phyloP scores from a whole-genome alignment of 1,284 basidiomycete genomes.

The Moesziomyces parantarcticus region DNA sequence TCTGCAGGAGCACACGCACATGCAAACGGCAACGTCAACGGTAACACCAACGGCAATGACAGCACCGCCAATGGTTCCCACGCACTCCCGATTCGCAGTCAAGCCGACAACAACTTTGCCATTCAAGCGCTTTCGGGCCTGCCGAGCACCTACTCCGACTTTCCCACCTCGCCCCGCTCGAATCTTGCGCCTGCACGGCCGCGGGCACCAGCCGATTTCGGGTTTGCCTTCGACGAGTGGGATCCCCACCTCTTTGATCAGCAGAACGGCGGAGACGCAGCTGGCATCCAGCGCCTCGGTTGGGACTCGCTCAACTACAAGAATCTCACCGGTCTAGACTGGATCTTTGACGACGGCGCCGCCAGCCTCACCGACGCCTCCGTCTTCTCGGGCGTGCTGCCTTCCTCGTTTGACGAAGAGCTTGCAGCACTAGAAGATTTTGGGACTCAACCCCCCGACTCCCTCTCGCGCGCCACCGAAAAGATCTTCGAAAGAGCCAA shows the following conservation, averaged over 20 bases:
- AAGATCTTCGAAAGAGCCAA: constrained; percentile 12
- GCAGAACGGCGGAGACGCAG: neutral
- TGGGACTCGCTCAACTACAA: constrained; percentile 13
- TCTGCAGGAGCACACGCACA: neutral
- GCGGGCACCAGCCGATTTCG: neutral
- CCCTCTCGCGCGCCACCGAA: constrained; percentile 5
- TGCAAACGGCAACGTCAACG: no score
- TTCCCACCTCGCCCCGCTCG: neutral
- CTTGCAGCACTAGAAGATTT: constrained; percentile 4
- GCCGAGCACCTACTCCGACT: neutral
- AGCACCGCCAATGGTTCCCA: neutral
- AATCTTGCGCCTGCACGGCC: neutral
- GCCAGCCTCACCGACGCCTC: constrained; percentile 16
- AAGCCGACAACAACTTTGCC: neutral
- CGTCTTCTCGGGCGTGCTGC: constrained; percentile 5
- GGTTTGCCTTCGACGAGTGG: constrained; percentile 6
- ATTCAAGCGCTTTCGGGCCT: neutral
- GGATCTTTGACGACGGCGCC: constrained; percentile 21
- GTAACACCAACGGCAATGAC: neutral
- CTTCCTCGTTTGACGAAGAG: constrained; percentile 5
- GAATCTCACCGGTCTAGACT: constrained; percentile 22
- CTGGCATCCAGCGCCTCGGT: neutral
- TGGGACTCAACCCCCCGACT: constrained; percentile 5
- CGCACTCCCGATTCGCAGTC: neutral
- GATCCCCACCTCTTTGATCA: constrained; percentile 6